Evolutionary conservation across 164 flowering plant genomes (phyloP).

Genomic region (Akebia trifoliata): DNA sequence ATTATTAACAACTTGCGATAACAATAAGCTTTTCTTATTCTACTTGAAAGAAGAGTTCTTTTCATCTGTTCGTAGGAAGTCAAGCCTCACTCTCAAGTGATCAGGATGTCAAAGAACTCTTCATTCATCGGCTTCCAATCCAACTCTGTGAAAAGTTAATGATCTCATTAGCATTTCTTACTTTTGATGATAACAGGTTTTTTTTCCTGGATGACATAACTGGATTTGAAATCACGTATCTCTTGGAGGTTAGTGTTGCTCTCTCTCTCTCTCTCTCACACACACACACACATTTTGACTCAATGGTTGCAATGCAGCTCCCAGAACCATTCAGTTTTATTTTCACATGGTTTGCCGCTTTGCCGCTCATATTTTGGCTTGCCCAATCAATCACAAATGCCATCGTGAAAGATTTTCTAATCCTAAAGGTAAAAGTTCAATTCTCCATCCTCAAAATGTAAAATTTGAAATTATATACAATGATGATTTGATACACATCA

Average conservation of each 20-base stretch:
- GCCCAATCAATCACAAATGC: slow-evolving; percentile 55
- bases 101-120: neutral
- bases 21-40: no score
- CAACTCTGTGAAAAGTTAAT: no score
- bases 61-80: no score
- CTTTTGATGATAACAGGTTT: slow-evolving; percentile 49
- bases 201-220: slow-evolving; percentile 98
- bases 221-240: slow-evolving; percentile 89
- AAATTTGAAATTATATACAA: no score
- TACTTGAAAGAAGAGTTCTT: no score
- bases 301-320: slow-evolving; percentile 50
- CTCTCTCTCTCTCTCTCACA: neutral
- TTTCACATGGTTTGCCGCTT: slow-evolving; percentile 98
- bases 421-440: slow-evolving; percentile 56
- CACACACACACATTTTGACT: no score
- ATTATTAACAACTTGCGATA: no score
- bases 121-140: no score
- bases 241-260: slow-evolving; percentile 59
- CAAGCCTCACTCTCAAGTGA: neutral
- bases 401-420: slow-evolving; percentile 72
- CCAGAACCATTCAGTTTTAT: slow-evolving; percentile 98
- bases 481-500: no score
- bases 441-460: neutral
- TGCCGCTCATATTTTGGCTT: slow-evolving; percentile 67
- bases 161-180: neutral